Evolutionary conservation across 1,284 basidiomycete genomes (phyloP).

Genomic region (Irpex rosettiformis): DNA sequence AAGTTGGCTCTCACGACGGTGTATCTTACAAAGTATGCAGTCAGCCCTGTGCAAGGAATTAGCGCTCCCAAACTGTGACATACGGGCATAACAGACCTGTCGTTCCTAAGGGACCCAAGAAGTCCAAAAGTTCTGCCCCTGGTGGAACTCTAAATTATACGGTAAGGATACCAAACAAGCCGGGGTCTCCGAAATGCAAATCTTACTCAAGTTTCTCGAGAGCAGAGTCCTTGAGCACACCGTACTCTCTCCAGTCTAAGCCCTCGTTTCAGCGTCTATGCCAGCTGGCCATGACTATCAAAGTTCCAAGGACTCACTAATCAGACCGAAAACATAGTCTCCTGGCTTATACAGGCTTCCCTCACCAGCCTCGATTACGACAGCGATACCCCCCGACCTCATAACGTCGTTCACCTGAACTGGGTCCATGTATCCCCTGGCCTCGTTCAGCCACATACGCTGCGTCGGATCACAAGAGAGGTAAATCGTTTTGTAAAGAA

Average conservation of each 20-base stretch:
- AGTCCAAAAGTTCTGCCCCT: slow-evolving; percentile 66
- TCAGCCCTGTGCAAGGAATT: slow-evolving; percentile 52
- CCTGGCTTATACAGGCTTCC: slow-evolving; percentile 57
- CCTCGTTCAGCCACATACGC: slow-evolving; percentile 78
- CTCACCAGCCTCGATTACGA: slow-evolving; percentile 58
- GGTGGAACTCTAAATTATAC: slow-evolving; percentile 40
- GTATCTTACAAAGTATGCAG: slow-evolving; percentile 73
- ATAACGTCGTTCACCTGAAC: slow-evolving; percentile 84
- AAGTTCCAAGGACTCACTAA: slow-evolving; percentile 50
- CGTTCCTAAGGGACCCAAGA: slow-evolving; percentile 71
- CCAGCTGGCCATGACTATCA: neutral
- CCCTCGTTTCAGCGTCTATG: slow-evolving; percentile 7
- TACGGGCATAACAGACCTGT: slow-evolving; percentile 41
- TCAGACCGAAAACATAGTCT: slow-evolving; percentile 57
- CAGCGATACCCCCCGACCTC: slow-evolving; percentile 71
- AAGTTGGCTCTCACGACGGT: neutral
- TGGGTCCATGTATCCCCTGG: slow-evolving; percentile 62
- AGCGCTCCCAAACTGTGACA: slow-evolving; percentile 12
- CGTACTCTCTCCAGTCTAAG: slow-evolving; percentile 81
- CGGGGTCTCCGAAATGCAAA: neutral
- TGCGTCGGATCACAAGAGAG: slow-evolving; percentile 83
- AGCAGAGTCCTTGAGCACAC: slow-evolving; percentile 52
- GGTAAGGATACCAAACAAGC: neutral
- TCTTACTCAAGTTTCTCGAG: slow-evolving; percentile 52
- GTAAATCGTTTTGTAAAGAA: slow-evolving; percentile 72